A percentile compares a stretch with the other conserved stretches of the same genome.
These are phyloP conservation scores for Tuber umbilicatum DNA, from an alignment of 495 filamentous ascomycete species.

Conservation along the genomic window DNA sequence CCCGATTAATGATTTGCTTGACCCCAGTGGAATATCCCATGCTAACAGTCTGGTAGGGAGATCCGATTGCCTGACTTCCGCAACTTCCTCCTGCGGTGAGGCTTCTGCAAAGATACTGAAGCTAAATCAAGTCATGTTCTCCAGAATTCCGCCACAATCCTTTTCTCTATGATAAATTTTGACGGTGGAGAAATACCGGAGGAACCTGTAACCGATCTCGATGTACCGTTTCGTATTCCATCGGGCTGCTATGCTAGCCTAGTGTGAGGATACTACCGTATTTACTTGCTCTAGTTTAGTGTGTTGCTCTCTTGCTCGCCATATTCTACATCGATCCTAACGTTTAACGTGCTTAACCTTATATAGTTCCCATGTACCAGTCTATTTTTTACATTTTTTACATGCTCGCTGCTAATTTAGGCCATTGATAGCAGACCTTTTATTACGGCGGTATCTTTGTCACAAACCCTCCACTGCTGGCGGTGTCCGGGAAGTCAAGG, in stretches of 20 bases:
- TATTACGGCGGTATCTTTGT: not conserved
- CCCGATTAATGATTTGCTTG: not conserved
- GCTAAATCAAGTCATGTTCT: not conserved
- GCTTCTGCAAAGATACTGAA: not conserved
- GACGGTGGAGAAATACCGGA: not conserved
- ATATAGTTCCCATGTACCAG: not conserved
- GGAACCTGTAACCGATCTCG: not conserved
- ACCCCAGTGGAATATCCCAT: not conserved
- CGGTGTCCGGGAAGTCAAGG: not conserved
- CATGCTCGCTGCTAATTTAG: not conserved
- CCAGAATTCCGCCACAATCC: not conserved
- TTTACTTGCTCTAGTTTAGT: not conserved
- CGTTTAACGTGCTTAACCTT: not conserved
- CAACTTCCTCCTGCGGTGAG: not conserved
- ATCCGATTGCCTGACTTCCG: not conserved
- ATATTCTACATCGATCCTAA: not conserved
- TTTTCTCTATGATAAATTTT: not conserved
- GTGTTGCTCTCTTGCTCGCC: not conserved
- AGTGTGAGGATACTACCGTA: not conserved
- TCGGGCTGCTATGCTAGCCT: not conserved
- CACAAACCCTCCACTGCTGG: not conserved
- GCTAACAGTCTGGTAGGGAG: not conserved
- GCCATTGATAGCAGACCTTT: not conserved
- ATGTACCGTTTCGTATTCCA: not conserved
- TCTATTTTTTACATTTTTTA: no score